Conservation (phyloP, 2,329 filamentous ascomycete species). For the Dissoconium aciculare region DNA sequence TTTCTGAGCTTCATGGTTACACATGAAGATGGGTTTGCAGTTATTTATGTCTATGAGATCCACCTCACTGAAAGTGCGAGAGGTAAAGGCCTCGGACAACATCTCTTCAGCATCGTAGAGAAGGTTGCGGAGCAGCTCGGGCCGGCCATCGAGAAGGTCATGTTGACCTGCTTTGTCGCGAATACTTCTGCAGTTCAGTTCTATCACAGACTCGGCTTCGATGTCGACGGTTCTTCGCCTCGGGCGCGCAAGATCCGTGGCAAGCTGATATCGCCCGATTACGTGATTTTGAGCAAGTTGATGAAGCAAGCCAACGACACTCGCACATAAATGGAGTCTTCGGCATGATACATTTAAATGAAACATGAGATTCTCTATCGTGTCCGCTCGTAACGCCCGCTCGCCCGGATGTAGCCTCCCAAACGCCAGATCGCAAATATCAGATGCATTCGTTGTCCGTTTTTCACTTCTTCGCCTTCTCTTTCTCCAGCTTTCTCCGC, state of each 20-base stretch:
- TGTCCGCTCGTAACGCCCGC: no score
- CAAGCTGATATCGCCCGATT: slow-evolving; percentile 35
- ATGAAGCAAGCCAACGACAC: no score
- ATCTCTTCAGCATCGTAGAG: slow-evolving; percentile 44
- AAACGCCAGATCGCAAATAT: no score
- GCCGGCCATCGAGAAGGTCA: slow-evolving; percentile 44
- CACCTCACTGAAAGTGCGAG: slow-evolving; percentile 46
- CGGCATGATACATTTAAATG: no score
- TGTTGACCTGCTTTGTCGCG: slow-evolving; percentile 57
- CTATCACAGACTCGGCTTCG: slow-evolving; percentile 46
- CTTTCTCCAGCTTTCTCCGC: slow-evolving; percentile 68
- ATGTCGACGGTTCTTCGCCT: slow-evolving; percentile 39
- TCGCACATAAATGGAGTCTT: no score
- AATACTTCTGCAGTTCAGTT: slow-evolving; percentile 45
- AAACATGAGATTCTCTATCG: no score
- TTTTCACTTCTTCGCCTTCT: no score
- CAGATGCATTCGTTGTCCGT: no score
- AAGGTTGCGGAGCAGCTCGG: slow-evolving; percentile 39
- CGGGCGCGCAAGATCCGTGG: slow-evolving; percentile 34
- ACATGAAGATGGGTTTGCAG: slow-evolving; percentile 43
- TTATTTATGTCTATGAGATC: slow-evolving; percentile 65
- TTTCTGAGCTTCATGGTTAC: slow-evolving; percentile 58
- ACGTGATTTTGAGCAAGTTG: slow-evolving; percentile 41
- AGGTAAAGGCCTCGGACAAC: slow-evolving; percentile 46
- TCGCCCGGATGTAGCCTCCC: no score